Percentiles rank a stretch among this genome's conserved stretches.
These are phyloP conservation scores for Anethum foeniculum DNA, from an alignment of 140 eudicot species.

Conservation along the genomic window DNA sequence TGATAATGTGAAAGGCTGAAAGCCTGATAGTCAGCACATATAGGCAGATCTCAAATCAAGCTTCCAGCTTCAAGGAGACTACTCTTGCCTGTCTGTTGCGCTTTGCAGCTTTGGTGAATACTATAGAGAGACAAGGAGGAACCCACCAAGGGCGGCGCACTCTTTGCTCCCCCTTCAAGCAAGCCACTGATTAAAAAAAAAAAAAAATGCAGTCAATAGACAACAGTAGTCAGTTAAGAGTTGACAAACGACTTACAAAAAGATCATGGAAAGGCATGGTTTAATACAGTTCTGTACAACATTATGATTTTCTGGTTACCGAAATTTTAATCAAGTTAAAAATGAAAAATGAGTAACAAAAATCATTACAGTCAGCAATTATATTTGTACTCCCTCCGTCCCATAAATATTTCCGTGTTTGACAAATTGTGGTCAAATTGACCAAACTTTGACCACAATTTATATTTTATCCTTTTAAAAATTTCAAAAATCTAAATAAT, in stretches of 20 bases:
- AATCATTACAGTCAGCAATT: neutral
- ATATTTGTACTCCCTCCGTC: too few species aligned
- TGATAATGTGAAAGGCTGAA: neutral
- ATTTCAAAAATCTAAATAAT: too few species aligned
- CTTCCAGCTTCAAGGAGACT: constrained; percentile 91
- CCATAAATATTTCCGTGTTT: too few species aligned
- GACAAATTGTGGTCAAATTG: too few species aligned
- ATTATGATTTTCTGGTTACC: neutral
- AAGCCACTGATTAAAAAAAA: constrained; percentile 52
- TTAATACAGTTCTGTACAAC: neutral
- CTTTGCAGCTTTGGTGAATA: constrained; percentile 60
- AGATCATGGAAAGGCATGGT: neutral
- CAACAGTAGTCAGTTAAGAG: neutral
- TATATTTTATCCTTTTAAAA: too few species aligned
- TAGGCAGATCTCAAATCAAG: constrained; percentile 27
- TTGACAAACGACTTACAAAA: neutral
- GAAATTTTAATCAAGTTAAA: neutral
- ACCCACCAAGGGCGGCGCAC: constrained; percentile 98
- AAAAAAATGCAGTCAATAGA: constrained; percentile 14
- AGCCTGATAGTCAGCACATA: neutral
- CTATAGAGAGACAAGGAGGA: constrained; percentile 68
- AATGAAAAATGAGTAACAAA: neutral
- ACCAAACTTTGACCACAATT: too few species aligned
- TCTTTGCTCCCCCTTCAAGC: constrained; percentile 94
- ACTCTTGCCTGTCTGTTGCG: constrained; percentile 89